Evolutionary conservation across 1,284 basidiomycete genomes (phyloP).

Genomic region (Irpex rosettiformis): DNA sequence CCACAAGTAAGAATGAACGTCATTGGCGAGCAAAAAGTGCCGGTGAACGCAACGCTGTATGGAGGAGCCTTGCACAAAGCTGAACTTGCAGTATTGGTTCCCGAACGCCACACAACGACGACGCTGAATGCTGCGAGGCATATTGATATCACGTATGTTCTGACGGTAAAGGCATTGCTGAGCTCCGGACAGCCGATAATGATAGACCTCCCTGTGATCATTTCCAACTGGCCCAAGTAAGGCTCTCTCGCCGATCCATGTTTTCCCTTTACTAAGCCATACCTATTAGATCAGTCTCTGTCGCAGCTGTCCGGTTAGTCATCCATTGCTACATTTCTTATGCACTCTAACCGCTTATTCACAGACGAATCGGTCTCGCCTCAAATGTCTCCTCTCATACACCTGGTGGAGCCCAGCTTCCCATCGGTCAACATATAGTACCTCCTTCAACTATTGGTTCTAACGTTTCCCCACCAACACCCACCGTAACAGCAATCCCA

Average conservation of each 20-base stretch:
- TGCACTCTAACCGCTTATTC: not conserved
- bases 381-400: slow-evolving; percentile 49
- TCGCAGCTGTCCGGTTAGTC: slow-evolving; percentile 59
- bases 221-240: slow-evolving; percentile 80
- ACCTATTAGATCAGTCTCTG: slow-evolving; percentile 51
- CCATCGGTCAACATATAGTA: not conserved
- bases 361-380: slow-evolving; percentile 67
- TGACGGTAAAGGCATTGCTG: slow-evolving; percentile 74
- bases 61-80: slow-evolving; percentile 67
- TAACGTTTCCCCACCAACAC: not conserved
- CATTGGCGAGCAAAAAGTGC: slow-evolving; percentile 64
- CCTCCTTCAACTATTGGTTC: not conserved
- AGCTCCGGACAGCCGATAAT: slow-evolving; percentile 61
- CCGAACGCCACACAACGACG: slow-evolving; percentile 68
- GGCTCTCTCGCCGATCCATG: slow-evolving; percentile 20
- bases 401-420: slow-evolving; percentile 6
- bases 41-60: slow-evolving; percentile 68
- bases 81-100: slow-evolving; percentile 66
- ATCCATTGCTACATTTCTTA: not conserved
- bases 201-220: slow-evolving; percentile 71
- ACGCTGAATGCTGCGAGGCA: slow-evolving; percentile 75
- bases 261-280: slow-evolving; percentile 13
- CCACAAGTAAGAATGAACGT: slow-evolving; percentile 51
- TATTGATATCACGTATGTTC: slow-evolving; percentile 77
- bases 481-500: slow-evolving; percentile 7